phyloP scores from a whole-genome alignment of 2,329 filamentous ascomycete genomes.

The Diaporthe australafricana region DNA sequence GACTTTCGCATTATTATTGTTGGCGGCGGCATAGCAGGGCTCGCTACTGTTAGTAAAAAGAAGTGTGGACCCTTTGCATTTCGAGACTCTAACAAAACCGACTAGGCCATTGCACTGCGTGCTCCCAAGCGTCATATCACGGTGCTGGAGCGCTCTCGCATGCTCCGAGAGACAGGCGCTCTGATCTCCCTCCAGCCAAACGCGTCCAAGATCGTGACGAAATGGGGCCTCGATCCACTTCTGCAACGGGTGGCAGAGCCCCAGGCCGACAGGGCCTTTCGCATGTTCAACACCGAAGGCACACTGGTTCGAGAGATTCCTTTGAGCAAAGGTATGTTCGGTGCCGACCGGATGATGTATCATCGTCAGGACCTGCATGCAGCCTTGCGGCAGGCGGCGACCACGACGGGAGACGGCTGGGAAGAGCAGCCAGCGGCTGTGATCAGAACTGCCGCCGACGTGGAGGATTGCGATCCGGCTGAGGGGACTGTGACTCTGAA shows the following conservation, averaged over 20 bases:
- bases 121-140: conserved; percentile 42
- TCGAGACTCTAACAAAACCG: background rate
- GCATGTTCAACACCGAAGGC: conserved; percentile 43
- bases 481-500: conserved; percentile 47
- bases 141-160: conserved; percentile 42
- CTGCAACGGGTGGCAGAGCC: conserved; percentile 45
- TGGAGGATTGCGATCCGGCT: conserved; percentile 55
- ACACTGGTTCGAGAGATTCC: conserved; percentile 47
- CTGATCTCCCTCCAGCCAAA: conserved; percentile 56
- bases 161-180: conserved; percentile 52
- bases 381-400: conserved; percentile 45
- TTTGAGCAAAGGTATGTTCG: conserved; percentile 47
- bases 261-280: conserved; percentile 50
- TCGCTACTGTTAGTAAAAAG: background rate
- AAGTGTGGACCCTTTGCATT: background rate
- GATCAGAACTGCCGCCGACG: conserved; percentile 43
- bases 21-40: conserved; percentile 8
- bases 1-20: background rate
- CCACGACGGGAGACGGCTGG: conserved; percentile 37
- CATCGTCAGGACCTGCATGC: conserved; percentile 55
- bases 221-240: conserved; percentile 45
- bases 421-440: conserved; percentile 39
- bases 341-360: conserved; percentile 53
- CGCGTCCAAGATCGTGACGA: conserved; percentile 49
- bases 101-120: conserved; percentile 51